Evolutionary conservation across 2,329 filamentous ascomycete genomes (phyloP), one percentile per base, ranked within the genome.

Genomic region (Aspergillus brasiliensis): DNA sequence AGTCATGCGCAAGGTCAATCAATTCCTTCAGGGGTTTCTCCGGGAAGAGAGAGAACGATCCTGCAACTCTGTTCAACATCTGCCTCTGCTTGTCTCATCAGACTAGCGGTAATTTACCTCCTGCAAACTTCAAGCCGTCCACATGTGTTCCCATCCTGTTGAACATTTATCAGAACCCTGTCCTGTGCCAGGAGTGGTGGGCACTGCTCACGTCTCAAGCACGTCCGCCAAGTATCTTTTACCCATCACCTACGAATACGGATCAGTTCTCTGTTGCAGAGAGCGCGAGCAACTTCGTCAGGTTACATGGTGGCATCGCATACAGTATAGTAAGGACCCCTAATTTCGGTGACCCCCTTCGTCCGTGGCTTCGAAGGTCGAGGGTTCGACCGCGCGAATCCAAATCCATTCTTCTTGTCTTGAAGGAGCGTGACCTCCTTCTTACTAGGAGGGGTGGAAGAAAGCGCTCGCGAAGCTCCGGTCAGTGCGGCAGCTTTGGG

Each of bases 91-190:
- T 15, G 5, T n/a, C 5, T 3, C 19, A 46, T 3, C 10, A 25
- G 17, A n/a, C 8, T 8, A 38, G 11, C 8, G 5, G 1, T 15
- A 15, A 15, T 64, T 53, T 19, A 74, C 77, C 79, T 61, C 82
- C 82, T 0, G 82, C 81, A 65, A 85, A 85, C 61, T 85, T 84
- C 49, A 86, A 73, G 0, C 83, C 83, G 65, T 85, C 82, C 4
- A 85, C 77, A 69, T 85, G 80, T 21, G 80, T 72, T 0, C 81
- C 82, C 82, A 84, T 83, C 3, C 78, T 82, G 61, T 28, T 51
- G n/a, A 4, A 47, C 3, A 13, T n/a, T 37, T 56, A 40, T 66
- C 31, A 62, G 56, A 37, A 44, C 8, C n/a, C 38, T 21, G 8
- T 2, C n/a, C n/a, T 31, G 15, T 28, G 8, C n/a, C 17, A 21